Evolutionary conservation across 768 basidiomycete species (phyloP), one percentile per base, ranked within the genome.

Genomic region (Agrocybe pediades): DNA sequence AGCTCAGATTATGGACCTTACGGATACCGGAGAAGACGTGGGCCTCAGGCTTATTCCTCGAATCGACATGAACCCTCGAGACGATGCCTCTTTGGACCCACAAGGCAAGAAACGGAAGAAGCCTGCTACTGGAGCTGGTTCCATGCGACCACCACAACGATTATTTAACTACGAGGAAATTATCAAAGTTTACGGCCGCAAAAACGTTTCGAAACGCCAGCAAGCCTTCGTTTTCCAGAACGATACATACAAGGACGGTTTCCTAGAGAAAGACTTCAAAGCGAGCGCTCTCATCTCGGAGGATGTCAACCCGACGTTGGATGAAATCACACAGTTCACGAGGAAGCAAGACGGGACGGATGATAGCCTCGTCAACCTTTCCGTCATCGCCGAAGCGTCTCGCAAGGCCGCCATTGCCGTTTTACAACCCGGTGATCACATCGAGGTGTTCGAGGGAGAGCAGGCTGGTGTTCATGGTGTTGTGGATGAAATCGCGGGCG

Each of bases 401-500:
- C 78, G 88, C 42, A 95, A 92, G 65, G 87, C 92, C 5, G 92
- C 94, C n/a, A 89, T 94, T 27, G 84, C 90, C 9, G 92, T 94
- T 6, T 76, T 99, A n/a, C 94, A 97, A 66, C 97, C 97, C 0
- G 97, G 97, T 44, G 97, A 99, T 72, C 92, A 94, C 60, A 86
- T 99, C 42, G 97, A 99, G 67, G 93, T 98, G 13, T 95, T 95
- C 62, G 95, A 98, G 68, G 97, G 97, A 40, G 95, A 98, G 71
- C 95, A 98, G 67, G 80, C 90, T 6, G 97, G 97, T 56, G 83
- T 97, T 8, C 86, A 93, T 57, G 97, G 97, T 70, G 83, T 90
- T 9, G 92, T 99, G 23, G 92, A 95, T 55, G 88, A 92, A 50
- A 91, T 98, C 58, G 78, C 82, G 25, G 85, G 88, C 58, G 95